Conservation (phyloP, 163 green algal genomes). For the Scenedesmus sp. region DNA sequence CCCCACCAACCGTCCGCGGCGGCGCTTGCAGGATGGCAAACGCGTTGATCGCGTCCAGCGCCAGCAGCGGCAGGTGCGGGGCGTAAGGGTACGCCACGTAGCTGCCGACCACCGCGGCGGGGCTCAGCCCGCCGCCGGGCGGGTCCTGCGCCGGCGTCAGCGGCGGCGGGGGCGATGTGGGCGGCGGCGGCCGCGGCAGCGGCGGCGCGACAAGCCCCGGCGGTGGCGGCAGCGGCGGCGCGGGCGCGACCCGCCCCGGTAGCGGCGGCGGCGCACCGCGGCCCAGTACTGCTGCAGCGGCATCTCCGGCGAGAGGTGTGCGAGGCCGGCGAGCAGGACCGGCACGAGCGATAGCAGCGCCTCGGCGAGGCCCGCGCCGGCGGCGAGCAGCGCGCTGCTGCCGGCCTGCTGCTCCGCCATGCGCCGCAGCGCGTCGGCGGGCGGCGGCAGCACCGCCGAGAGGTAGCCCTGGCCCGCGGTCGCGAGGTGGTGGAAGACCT, state of each 20-base stretch:
- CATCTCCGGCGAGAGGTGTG: conserved; percentile 53
- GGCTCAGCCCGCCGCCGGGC: conserved; percentile 25
- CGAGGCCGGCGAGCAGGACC: conserved; percentile 25
- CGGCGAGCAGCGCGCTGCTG: conserved; percentile 35
- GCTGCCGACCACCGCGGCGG: conserved; percentile 47
- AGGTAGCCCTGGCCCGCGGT: conserved; percentile 35
- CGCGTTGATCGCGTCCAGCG: background rate
- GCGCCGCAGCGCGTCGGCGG: conserved; percentile 2
- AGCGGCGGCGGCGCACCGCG: background rate
- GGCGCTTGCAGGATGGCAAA: conserved; percentile 29
- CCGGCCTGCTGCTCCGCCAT: conserved; percentile 39
- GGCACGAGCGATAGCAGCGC: conserved; percentile 56
- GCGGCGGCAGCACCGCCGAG: conserved; percentile 17
- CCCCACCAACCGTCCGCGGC: too few species aligned
- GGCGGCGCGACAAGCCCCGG: too few species aligned
- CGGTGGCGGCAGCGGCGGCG: too few species aligned
- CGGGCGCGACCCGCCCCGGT: background rate
- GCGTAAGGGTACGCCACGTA: conserved; percentile 50
- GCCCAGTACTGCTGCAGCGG: conserved; percentile 59
- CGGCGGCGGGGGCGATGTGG: too few species aligned
- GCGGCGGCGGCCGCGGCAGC: too few species aligned
- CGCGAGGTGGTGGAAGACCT: conserved; percentile 48
- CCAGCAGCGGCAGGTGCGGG: conserved; percentile 7
- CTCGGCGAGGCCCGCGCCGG: conserved; percentile 16
- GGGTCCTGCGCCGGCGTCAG: too few species aligned